Percentiles rank a stretch among this genome's conserved stretches.
These are phyloP conservation scores for Bretschneidera sinensis DNA, from an alignment of 345 rosid genomes.

Conservation along the genomic window DNA sequence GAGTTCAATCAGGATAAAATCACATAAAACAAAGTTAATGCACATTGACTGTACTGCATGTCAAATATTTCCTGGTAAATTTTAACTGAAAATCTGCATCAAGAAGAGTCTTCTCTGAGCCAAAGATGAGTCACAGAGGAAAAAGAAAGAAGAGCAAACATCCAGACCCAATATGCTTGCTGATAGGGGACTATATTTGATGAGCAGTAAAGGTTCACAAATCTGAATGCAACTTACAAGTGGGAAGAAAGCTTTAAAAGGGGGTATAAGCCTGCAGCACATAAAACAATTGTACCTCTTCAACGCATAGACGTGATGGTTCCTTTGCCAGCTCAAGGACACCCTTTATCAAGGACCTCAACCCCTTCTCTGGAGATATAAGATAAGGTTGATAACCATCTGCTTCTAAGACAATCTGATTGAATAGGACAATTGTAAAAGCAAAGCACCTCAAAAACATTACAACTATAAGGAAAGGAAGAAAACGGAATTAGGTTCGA, in stretches of 20 bases:
- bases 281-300: constrained; percentile 64
- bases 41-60: too few relatives aligned
- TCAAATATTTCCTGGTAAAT: too few relatives aligned
- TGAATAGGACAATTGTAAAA: constrained; percentile 8
- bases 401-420: constrained; percentile 90
- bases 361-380: constrained; percentile 98
- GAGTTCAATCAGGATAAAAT: too few relatives aligned
- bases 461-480: constrained; percentile 2
- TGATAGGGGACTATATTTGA: too few relatives aligned
- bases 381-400: constrained; percentile 99
- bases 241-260: background rate
- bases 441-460: constrained; percentile 7
- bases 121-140: too few relatives aligned
- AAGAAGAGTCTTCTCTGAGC: too few relatives aligned
- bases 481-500: background rate
- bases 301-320: constrained; percentile 89
- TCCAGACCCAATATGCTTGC: too few relatives aligned
- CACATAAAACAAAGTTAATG: too few relatives aligned
- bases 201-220: background rate
- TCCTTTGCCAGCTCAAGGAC: constrained; percentile 98
- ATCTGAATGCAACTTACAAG: background rate
- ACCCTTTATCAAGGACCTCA: constrained; percentile 90
- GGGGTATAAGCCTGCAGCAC: too few relatives aligned
- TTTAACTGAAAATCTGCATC: too few relatives aligned
- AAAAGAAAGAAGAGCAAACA: too few relatives aligned